A percentile compares a stretch with the other conserved stretches of the same genome.
phyloP scores from a whole-genome alignment of 331 rosid genomes.

The Acacia concinna region DNA sequence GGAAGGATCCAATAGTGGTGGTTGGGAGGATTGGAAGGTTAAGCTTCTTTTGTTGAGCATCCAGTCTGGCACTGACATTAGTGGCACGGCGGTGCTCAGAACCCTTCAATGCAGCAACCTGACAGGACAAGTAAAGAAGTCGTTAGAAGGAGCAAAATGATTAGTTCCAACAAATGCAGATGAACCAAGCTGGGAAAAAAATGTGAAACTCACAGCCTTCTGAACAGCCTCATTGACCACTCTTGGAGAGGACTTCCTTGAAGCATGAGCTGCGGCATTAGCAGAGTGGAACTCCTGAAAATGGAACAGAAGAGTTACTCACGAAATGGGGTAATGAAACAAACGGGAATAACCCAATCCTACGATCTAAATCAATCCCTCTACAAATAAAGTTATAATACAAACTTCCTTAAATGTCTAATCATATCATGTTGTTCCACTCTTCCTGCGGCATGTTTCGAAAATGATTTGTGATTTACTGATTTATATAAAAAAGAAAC shows the following conservation, averaged over 20 bases:
- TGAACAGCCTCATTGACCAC: constrained; percentile 90
- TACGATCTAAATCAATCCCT: not conserved
- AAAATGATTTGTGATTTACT: not conserved
- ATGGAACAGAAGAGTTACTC: constrained; percentile 21
- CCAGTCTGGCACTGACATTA: constrained; percentile 81
- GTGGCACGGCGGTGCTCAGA: constrained; percentile 95
- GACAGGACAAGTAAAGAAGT: constrained; percentile 28
- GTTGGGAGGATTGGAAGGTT: constrained; percentile 96
- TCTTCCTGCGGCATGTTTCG: not conserved
- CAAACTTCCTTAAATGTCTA: not conserved
- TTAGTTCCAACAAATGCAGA: not conserved
- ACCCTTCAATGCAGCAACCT: constrained; percentile 96
- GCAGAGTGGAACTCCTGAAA: constrained; percentile 71
- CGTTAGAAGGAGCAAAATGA: constrained; percentile 14
- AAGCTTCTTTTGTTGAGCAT: constrained; percentile 94
- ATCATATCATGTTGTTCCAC: not conserved
- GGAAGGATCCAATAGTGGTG: constrained; percentile 98
- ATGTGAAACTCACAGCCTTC: constrained; percentile 74
- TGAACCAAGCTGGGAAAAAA: not conserved
- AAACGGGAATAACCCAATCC: not conserved
- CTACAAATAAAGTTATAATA: not conserved
- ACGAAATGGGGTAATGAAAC: not conserved
- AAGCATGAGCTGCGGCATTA: constrained; percentile 74
- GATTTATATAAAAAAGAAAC: not conserved
- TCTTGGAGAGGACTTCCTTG: constrained; percentile 89